These are phyloP conservation scores for Castanea crenata DNA, from an alignment of 306 rosid genomes.

Conservation along the genomic window DNA sequence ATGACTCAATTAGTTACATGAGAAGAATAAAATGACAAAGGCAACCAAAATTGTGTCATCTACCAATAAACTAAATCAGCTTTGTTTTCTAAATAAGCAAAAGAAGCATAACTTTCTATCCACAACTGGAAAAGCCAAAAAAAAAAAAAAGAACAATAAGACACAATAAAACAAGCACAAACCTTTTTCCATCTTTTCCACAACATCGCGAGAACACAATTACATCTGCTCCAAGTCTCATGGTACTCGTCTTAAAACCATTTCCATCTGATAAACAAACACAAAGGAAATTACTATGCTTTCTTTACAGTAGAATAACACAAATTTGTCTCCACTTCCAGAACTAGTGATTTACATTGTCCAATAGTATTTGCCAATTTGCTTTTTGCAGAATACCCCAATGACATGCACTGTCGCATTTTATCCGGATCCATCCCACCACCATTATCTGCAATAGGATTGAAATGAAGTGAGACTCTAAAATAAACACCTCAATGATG, in stretches of 20 bases:
- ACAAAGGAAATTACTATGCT: conserved; percentile 25
- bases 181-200: conserved; percentile 76
- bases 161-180: conserved; percentile 12
- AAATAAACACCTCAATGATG: neutral
- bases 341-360: conserved; percentile 49
- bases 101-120: conserved; percentile 8
- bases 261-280: conserved; percentile 75
- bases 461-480: conserved; percentile 18
- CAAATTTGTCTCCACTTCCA: neutral
- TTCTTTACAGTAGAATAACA: neutral
- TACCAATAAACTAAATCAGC: neutral
- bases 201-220: conserved; percentile 81
- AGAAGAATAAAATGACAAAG: neutral
- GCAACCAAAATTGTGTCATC: neutral
- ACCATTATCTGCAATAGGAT: conserved; percentile 81
- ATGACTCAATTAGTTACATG: conserved; percentile 38
- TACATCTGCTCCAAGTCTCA: conserved; percentile 99
- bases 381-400: conserved; percentile 91
- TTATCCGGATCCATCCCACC: conserved; percentile 99
- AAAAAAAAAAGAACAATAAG: conserved; percentile 13
- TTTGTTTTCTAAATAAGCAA: conserved; percentile 2
- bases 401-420: conserved; percentile 98
- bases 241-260: conserved; percentile 97
- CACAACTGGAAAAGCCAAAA: conserved; percentile 11
- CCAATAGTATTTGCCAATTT: conserved; percentile 90